Evolutionary conservation across 140 eudicot genomes (phyloP).

Genomic region (Erigeron philadelphicus): DNA sequence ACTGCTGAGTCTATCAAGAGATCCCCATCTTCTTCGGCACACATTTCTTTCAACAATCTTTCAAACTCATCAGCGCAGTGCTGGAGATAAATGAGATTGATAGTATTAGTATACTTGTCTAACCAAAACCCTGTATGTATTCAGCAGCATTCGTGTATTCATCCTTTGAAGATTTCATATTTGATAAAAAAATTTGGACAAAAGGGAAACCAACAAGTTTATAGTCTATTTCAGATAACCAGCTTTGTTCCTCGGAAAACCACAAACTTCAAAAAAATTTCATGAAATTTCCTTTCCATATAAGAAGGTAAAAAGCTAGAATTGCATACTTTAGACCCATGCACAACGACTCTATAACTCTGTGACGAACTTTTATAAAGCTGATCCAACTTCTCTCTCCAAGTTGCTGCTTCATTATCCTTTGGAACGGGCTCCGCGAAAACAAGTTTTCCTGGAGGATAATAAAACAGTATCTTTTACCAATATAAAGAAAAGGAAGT

Average conservation of each 20-base stretch:
- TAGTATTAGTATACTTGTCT: slow-evolving; percentile 19
- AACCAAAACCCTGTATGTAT: slow-evolving; percentile 5
- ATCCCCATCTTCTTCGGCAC: slow-evolving; percentile 97
- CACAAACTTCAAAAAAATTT: background rate
- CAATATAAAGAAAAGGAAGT: slow-evolving; percentile 18
- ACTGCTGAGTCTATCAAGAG: slow-evolving; percentile 87
- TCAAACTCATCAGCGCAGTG: slow-evolving; percentile 98
- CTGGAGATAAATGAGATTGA: slow-evolving; percentile 43
- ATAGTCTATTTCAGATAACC: background rate
- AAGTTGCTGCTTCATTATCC: slow-evolving; percentile 93
- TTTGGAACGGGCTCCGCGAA: slow-evolving; percentile 85
- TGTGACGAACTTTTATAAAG: slow-evolving; percentile 95
- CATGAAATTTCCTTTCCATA: background rate
- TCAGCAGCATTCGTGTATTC: background rate
- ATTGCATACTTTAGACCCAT: slow-evolving; percentile 81
- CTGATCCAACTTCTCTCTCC: slow-evolving; percentile 94
- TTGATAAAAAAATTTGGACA: background rate
- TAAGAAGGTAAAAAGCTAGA: slow-evolving; percentile 4
- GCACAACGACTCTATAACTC: slow-evolving; percentile 86
- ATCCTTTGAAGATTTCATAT: too few species aligned
- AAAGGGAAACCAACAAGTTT: background rate
- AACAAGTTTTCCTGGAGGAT: slow-evolving; percentile 74
- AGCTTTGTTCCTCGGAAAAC: background rate
- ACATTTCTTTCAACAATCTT: slow-evolving; percentile 79
- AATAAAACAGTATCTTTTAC: slow-evolving; percentile 8